Base-by-base conservation (phyloP, 2,329 filamentous ascomycete genomes). In the Beauveria sp. region DNA sequence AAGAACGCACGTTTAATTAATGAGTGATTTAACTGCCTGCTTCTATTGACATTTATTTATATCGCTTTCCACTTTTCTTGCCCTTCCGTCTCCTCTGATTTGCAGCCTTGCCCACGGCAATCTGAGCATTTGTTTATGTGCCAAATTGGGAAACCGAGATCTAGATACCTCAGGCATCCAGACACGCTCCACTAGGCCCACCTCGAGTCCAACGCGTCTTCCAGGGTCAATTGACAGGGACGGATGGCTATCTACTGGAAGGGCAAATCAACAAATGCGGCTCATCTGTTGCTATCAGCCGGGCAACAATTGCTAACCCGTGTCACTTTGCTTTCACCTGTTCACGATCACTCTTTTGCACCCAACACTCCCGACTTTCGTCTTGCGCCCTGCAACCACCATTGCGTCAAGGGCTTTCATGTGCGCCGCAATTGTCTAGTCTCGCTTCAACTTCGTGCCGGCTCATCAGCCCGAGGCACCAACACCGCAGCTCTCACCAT, bases 401-500 rank as follows among this genome's bases (percentile, higher is more conserved):
- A 42, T 30, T 26, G 26, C 40, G 22, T 40, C 20, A 5, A 38
- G 14, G 12, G 34, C 4, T 20, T 47, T 51, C 49, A 58, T 57
- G 60, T 52, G 34, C 45, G 26, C 16, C 47, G 47, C 46, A 62
- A 40, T 47, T 38, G n/a, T 52, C 54, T 47, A 54, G 42, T 22
- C 58, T 55, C 28, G 22, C 60, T 52, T 47, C 45, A 26, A 60
- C 42, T 14, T 24, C 34, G 50, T 22, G 55, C 28, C 20, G 34
- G 26, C 61, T 43, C 51, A 45, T 47, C 20, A 49, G 42, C 46
- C 51, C 61, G 9, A 30, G 50, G 34, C 20, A 18, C 40, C 34
- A 38, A 38, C 20, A 38, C 46, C 51, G 16, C 30, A 56, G 20
- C 58, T 52, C 62, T 66, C 73, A 75, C 68, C 55, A 85, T 85